phyloP scores from a whole-genome alignment of 306 rosid species.

The Astragalus membranaceus region DNA sequence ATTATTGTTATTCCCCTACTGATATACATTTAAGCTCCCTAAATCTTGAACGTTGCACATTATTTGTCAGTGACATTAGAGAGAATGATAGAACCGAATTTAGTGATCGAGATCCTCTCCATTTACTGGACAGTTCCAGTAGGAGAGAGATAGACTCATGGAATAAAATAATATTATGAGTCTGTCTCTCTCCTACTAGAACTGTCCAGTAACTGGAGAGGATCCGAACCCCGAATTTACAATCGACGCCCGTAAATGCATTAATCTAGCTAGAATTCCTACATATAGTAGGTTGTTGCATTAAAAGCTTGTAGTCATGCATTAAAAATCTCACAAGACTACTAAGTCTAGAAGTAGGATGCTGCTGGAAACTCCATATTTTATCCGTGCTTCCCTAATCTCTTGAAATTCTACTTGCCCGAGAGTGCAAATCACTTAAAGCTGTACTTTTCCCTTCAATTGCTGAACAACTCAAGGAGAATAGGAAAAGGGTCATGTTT shows the following conservation, averaged over 20 bases:
- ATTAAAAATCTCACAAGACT: not conserved
- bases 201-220: too few relatives aligned
- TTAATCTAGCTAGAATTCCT: not conserved
- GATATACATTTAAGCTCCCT: not conserved
- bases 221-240: not conserved
- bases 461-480: not conserved
- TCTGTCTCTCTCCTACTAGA: too few relatives aligned
- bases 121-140: too few relatives aligned
- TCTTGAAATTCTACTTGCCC: not conserved
- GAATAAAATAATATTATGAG: too few relatives aligned
- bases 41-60: not conserved
- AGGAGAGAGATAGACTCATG: too few relatives aligned
- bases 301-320: not conserved
- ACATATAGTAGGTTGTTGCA: not conserved
- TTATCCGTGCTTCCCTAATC: constrained; percentile 11
- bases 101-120: too few relatives aligned
- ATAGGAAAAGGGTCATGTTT: not conserved
- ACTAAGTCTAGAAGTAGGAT: not conserved
- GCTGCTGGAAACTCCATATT: not conserved
- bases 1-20: too few relatives aligned
- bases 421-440: not conserved
- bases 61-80: constrained; percentile 4
- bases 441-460: not conserved
- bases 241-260: not conserved
- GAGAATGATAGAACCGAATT: not conserved